Percentiles rank a stretch among this genome's conserved stretches.
Conservation (phyloP, 805 yeast species). For the Zygosaccharomyces pseudorouxii region DNA sequence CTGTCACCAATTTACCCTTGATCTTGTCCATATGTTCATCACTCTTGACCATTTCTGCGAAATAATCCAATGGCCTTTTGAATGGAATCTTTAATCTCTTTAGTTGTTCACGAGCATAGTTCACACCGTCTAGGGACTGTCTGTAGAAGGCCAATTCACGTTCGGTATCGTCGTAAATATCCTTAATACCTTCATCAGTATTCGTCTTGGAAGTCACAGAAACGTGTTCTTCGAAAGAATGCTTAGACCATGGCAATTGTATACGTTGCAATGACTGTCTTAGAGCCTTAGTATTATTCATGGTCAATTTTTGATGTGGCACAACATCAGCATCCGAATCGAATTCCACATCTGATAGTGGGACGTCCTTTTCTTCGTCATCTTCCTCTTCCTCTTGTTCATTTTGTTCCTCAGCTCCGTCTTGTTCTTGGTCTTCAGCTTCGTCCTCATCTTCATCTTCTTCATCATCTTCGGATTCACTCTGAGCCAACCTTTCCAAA, state of each 20-base stretch:
- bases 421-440: conserved; percentile 44
- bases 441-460: conserved; percentile 40
- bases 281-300: conserved; percentile 83
- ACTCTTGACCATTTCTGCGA: conserved; percentile 97
- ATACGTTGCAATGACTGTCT: conserved; percentile 64
- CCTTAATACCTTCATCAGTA: conserved; percentile 66
- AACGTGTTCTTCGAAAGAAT: conserved; percentile 81
- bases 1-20: conserved; percentile 72
- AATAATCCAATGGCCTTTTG: conserved; percentile 89
- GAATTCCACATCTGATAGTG: conserved; percentile 84
- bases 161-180: conserved; percentile 91
- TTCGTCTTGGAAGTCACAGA: conserved; percentile 56
- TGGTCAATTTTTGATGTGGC: conserved; percentile 83
- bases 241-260: conserved; percentile 53
- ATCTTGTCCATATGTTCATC: conserved; percentile 97
- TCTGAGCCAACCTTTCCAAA: conserved; percentile 50
- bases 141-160: conserved; percentile 93
- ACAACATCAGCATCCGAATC: conserved; percentile 94
- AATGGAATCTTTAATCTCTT: conserved; percentile 76
- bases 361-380: conserved; percentile 75
- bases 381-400: conserved; percentile 55
- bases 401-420: conserved; percentile 39
- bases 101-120: conserved; percentile 61
- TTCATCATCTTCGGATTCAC: conserved; percentile 44
- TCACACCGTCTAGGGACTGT: conserved; percentile 84